Base-by-base conservation (phyloP, 2,329 filamentous ascomycete species). In the Lizonia empirigonia region DNA sequence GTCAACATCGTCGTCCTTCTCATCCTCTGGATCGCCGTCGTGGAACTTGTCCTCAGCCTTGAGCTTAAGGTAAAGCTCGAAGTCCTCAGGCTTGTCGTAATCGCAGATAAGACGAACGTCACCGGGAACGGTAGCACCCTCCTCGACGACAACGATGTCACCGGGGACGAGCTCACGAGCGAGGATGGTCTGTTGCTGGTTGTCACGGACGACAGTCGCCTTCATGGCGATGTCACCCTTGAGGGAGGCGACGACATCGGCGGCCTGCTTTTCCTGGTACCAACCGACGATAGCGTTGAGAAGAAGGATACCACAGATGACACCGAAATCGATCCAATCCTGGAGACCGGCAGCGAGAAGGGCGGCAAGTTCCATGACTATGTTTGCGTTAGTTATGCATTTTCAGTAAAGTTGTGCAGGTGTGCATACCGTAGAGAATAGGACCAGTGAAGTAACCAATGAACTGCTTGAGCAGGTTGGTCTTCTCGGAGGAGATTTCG, bases 171-270 rank as follows among this genome's bases (percentile, higher is more conserved):
- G 78, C 74, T 91, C 87, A 74, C 87, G 83, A 58, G 86, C 87
- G 64, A 87, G 82, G 73, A 90, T 87, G 56, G 87, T 83, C 63
- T 85, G 76, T 75, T 88, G 85, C 55, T 78, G 76, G 55, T 87
- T 86, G 69, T 88, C 80, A 67, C 87, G 86, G 62, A 90, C 75
- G 66, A 87, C 85, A 56, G 77, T 79, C 38, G 85, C 83, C 76
- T 84, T 87, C 85, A 90, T 87, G 65, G 87, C 87, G 68, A 91
- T 90, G 68, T 90, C 87, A 77, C 87, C 87, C 79, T 90, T 90
- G 56, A 90, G 77, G 57, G 79, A 84, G 49, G 87, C 87, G 66
- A 65, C 59, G 55, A 64, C 86, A 75, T 90, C 87, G 61, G 86
- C 87, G 64, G 87, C 87, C 76, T 90, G 87, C 79, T 90, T 90